phyloP scores from a whole-genome alignment of 306 rosid species.

The Sphenostylis stenocarpa region DNA sequence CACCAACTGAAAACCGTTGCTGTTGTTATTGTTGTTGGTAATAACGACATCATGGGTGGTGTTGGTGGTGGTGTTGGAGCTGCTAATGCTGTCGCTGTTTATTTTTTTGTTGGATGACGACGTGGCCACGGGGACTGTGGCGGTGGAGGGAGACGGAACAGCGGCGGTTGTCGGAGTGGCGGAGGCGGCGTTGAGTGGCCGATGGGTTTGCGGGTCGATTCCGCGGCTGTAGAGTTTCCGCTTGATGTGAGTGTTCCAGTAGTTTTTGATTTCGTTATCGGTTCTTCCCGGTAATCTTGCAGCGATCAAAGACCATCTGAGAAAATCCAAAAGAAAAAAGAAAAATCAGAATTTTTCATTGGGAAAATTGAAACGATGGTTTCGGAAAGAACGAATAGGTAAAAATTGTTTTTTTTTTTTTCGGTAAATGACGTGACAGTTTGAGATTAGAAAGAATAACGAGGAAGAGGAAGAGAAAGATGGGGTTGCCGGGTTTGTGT shows the following conservation, averaged over 20 bases:
- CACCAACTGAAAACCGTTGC: conserved; percentile 17
- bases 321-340: neutral
- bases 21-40: neutral
- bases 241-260: conserved; percentile 77
- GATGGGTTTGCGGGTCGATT: conserved; percentile 73
- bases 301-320: conserved; percentile 78
- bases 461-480: neutral
- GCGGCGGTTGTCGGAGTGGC: neutral
- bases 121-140: neutral
- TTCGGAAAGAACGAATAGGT: neutral
- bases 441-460: neutral
- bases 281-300: conserved; percentile 74
- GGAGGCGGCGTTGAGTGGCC: conserved; percentile 41
- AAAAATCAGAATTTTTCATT: neutral
- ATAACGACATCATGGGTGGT: neutral
- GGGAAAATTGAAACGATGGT: neutral
- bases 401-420: neutral
- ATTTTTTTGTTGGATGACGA: neutral
- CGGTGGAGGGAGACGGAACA: neutral
- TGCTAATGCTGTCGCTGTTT: neutral
- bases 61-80: neutral
- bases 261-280: conserved; percentile 74
- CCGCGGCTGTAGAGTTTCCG: conserved; percentile 69
- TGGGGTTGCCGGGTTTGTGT: neutral
- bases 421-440: neutral